A percentile compares a stretch with the other conserved stretches of the same genome.
phyloP scores from a whole-genome alignment of 2,329 filamentous ascomycete species.

The Epichloe typhina region DNA sequence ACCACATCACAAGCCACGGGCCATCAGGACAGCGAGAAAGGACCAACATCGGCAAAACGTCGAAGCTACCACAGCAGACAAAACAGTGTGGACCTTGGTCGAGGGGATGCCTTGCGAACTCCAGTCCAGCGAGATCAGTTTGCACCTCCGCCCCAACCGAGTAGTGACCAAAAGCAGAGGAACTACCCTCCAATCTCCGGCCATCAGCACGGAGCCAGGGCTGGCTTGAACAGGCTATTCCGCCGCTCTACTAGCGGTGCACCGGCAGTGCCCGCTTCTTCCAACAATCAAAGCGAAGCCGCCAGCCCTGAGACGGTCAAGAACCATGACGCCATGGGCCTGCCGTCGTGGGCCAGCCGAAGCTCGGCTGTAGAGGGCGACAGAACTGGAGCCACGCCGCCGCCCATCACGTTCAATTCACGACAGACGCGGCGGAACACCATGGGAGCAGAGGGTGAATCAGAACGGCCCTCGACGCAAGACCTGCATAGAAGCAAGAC shows the following conservation, averaged over 20 bases:
- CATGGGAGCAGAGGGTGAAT: slow-evolving; percentile 9
- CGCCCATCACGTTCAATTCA: slow-evolving; percentile 38
- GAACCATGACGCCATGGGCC: slow-evolving; percentile 19
- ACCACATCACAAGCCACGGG: slow-evolving; percentile 10
- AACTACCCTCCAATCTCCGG: slow-evolving; percentile 38
- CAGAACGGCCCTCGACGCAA: slow-evolving; percentile 10
- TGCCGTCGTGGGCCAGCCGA: slow-evolving; percentile 27
- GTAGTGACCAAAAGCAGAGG: slow-evolving; percentile 21
- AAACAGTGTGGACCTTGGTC: slow-evolving; percentile 20
- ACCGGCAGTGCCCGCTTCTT: not conserved
- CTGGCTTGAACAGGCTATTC: slow-evolving; percentile 37
- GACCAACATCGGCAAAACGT: slow-evolving; percentile 11
- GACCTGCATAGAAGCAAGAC: slow-evolving; percentile 4
- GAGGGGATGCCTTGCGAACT: slow-evolving; percentile 13
- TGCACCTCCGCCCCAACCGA: slow-evolving; percentile 6
- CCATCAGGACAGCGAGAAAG: not conserved
- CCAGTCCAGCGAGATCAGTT: slow-evolving; percentile 14
- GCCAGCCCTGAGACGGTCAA: slow-evolving; percentile 8
- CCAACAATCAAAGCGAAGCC: not conserved
- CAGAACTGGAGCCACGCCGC: slow-evolving; percentile 37
- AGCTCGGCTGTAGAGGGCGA: slow-evolving; percentile 27
- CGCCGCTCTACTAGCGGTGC: slow-evolving; percentile 33
- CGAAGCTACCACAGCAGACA: slow-evolving; percentile 9
- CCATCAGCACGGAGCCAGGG: slow-evolving; percentile 29
- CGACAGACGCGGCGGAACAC: slow-evolving; percentile 19